Percentiles rank a stretch among this genome's conserved stretches.
Evolutionary conservation across 352 stramenopile species (phyloP).

Genomic region (Phytophthora colocasiae): DNA sequence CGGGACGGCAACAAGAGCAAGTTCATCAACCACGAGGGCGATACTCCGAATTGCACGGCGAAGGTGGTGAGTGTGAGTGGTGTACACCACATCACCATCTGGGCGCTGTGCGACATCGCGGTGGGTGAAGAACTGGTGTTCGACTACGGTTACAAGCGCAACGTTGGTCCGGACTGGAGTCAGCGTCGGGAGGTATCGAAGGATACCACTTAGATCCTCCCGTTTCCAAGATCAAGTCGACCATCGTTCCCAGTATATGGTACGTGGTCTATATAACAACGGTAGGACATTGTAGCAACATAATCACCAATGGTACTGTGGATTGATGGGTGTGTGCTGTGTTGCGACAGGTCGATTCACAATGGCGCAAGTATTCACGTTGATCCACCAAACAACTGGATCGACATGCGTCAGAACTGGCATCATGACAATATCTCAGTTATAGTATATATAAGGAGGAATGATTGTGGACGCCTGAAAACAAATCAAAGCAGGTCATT

Average conservation of each 20-base stretch:
- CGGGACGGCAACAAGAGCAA: constrained; percentile 93
- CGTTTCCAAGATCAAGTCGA: neutral
- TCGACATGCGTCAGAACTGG: too few species aligned
- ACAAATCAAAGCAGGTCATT: too few species aligned
- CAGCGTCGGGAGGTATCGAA: constrained; percentile 24
- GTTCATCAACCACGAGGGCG: constrained; percentile 84
- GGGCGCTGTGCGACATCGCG: constrained; percentile 80
- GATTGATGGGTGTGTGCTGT: constrained; percentile 5
- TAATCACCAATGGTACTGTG: constrained; percentile 1
- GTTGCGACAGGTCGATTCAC: neutral
- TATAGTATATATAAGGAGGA: too few species aligned
- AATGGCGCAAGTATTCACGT: too few species aligned
- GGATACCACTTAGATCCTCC: constrained; percentile 23
- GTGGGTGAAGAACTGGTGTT: constrained; percentile 72
- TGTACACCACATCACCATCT: constrained; percentile 91
- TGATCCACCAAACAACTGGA: too few species aligned
- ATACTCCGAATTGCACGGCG: constrained; percentile 74
- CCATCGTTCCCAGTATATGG: neutral
- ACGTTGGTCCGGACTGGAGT: constrained; percentile 67
- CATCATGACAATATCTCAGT: too few species aligned
- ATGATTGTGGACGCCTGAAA: too few species aligned
- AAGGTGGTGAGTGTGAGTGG: constrained; percentile 86
- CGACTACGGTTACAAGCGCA: constrained; percentile 69
- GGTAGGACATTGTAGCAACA: neutral
- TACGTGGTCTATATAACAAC: constrained; percentile 5